Evolutionary conservation across 2,329 filamentous ascomycete genomes (phyloP), one percentile per base, ranked within the genome.

Genomic region (Juglanconis juglandina): DNA sequence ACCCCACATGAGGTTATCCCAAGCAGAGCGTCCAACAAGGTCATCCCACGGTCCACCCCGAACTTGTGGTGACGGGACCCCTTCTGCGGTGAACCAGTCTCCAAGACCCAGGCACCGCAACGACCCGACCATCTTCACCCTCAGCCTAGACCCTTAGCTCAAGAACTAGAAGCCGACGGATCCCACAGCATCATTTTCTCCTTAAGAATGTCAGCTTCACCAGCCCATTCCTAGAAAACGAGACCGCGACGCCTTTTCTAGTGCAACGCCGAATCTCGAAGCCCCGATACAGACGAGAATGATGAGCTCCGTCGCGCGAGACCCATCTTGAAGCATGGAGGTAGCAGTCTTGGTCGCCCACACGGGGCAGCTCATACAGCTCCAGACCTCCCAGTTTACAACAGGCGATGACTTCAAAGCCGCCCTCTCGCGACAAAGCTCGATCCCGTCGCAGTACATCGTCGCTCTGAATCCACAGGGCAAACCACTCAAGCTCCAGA

Each of bases 401-500:
- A 89, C 88, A 61, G 83, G 96, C 72, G 94, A 98, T 77, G 89
- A 90, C 65, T 85, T 98, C 68, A 91, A 90, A 75, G 78, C 83
- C 74, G 95, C 91, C 87, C 88, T 98, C 68, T 83, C 88, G 63
- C 84, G 83, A 67, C 85, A 89, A 69, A 89, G 87, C 56, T 84
- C 85, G 48, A 91, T 99, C 66, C 85, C 90, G 14, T 72, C 84
- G 46, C 85, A 90, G 67, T 87, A 90, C 75, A 91, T 98, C 73
- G 93, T 99, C 66, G 82, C 94, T 66, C 86, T 99, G 76, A 97
- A 92, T 13, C 82, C 86, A 4, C 86, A 91, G 66, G 94, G 94
- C 53, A 93, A 90, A 75, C 90, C 91, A 68, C 86, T 95, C 69
- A 93, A 93, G 75, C 79, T 87, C 41, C 90, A 94, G 70, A 89